phyloP scores from a whole-genome alignment of 306 rosid species.

The Rosa lucieae region DNA sequence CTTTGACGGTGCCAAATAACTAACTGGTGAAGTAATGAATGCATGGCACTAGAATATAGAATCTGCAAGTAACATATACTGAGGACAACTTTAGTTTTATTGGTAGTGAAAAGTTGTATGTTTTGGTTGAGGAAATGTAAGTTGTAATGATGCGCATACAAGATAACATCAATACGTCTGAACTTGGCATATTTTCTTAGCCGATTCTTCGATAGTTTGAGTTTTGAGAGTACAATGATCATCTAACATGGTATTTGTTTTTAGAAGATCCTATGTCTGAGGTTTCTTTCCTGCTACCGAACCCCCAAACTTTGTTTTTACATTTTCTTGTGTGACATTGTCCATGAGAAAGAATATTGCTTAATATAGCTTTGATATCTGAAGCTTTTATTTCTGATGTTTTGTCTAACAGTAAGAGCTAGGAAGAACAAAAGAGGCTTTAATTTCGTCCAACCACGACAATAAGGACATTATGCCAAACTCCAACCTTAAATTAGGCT shows the following conservation, averaged over 20 bases:
- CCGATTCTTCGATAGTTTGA: too few species aligned
- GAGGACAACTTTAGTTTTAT: neutral
- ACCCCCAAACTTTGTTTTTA: too few species aligned
- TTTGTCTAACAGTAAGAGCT: neutral
- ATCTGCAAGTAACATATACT: neutral
- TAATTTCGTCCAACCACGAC: neutral
- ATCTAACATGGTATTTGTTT: too few species aligned
- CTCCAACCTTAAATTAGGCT: neutral
- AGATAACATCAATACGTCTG: too few species aligned
- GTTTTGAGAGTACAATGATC: too few species aligned
- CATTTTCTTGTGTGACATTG: too few species aligned
- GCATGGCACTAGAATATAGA: neutral
- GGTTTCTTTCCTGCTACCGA: too few species aligned
- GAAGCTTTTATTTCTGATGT: neutral
- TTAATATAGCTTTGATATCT: neutral
- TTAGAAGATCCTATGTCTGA: too few species aligned
- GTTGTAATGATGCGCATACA: too few species aligned
- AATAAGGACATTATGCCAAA: slow-evolving; percentile 10
- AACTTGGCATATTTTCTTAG: too few species aligned
- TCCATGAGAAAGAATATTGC: too few species aligned
- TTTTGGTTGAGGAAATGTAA: too few species aligned
- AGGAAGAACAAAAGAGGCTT: neutral
- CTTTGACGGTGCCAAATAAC: slow-evolving; percentile 7
- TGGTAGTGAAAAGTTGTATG: neutral
- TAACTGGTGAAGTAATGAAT: slow-evolving; percentile 3